These are phyloP conservation scores for Fusarium sp. DNA, from an alignment of 2,329 filamentous ascomycete genomes.

Conservation along the genomic window DNA sequence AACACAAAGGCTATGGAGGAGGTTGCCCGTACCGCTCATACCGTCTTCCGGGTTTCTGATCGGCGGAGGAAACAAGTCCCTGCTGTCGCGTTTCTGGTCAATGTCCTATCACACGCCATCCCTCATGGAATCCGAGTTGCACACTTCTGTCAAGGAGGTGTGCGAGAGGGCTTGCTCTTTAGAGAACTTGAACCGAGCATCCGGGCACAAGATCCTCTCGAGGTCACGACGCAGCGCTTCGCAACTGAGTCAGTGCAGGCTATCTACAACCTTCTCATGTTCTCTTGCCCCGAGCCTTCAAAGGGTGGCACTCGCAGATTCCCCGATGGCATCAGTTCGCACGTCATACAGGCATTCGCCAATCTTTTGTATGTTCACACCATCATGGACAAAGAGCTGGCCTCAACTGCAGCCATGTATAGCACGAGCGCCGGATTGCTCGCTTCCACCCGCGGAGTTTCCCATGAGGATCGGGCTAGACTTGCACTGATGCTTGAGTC, in stretches of 20 bases:
- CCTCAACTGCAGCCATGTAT: conserved; percentile 69
- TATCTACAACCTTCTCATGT: conserved; percentile 60
- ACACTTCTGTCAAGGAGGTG: conserved; percentile 77
- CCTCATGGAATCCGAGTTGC: conserved; percentile 69
- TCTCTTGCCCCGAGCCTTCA: conserved; percentile 55
- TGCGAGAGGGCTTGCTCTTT: conserved; percentile 75
- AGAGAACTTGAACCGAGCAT: conserved; percentile 58
- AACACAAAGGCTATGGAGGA: conserved; percentile 55
- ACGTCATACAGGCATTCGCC: conserved; percentile 65
- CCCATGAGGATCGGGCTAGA: conserved; percentile 68
- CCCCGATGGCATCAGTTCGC: conserved; percentile 55
- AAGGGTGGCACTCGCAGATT: conserved; percentile 35
- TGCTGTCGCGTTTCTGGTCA: conserved; percentile 73
- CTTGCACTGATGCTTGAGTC: conserved; percentile 73
- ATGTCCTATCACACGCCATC: conserved; percentile 69
- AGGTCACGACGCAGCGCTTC: conserved; percentile 67
- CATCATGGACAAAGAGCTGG: conserved; percentile 61
- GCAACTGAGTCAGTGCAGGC: conserved; percentile 58
- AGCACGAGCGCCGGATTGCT: conserved; percentile 73
- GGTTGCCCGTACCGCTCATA: conserved; percentile 47
- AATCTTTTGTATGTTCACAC: conserved; percentile 68
- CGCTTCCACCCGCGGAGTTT: conserved; percentile 69
- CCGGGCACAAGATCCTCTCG: conserved; percentile 65
- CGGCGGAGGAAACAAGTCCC: conserved; percentile 73
- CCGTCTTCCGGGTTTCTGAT: conserved; percentile 71